Conservation (phyloP, 352 stramenopile genomes). For the Phytophthora palmivora region DNA sequence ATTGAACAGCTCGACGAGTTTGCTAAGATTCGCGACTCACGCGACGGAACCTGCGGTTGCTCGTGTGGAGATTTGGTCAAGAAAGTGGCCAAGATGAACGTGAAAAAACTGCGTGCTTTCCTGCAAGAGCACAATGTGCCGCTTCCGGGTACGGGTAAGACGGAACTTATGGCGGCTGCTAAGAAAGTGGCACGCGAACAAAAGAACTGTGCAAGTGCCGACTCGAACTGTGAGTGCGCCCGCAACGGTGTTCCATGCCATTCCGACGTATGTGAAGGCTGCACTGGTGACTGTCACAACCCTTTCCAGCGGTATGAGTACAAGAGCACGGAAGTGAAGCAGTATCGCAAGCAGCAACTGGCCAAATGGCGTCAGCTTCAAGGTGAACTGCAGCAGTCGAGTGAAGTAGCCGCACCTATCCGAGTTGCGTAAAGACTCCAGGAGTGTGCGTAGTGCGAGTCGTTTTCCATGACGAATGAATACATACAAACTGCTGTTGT, state of each 20-base stretch:
- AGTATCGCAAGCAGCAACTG: conserved; percentile 78
- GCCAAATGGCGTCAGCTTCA: conserved; percentile 59
- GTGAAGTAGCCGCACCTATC: conserved; percentile 30
- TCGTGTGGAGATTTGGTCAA: conserved; percentile 85
- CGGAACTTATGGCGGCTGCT: conserved; percentile 68
- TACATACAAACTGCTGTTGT: too few relatives aligned
- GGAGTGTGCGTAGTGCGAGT: background rate
- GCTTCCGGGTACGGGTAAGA: conserved; percentile 58
- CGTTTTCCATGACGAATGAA: too few relatives aligned
- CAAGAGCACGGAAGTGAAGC: conserved; percentile 67
- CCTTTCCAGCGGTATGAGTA: conserved; percentile 78
- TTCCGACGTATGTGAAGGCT: conserved; percentile 77
- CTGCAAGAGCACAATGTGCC: conserved; percentile 63
- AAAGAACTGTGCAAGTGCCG: conserved; percentile 77
- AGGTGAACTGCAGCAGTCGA: conserved; percentile 23
- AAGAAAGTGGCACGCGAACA: conserved; percentile 67
- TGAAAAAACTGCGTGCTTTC: conserved; percentile 80
- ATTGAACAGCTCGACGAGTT: conserved; percentile 89
- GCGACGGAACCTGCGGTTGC: conserved; percentile 76
- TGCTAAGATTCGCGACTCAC: conserved; percentile 80
- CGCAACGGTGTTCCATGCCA: conserved; percentile 80
- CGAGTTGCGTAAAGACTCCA: conserved; percentile 37
- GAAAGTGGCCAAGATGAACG: conserved; percentile 87
- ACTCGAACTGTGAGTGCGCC: conserved; percentile 76
- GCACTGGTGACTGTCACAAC: conserved; percentile 76